A percentile compares a stretch with the other conserved stretches of the same genome.
These are phyloP conservation scores for Backusella psychrophila DNA, from an alignment of 192 early-diverging fungal species.

Conservation along the genomic window DNA sequence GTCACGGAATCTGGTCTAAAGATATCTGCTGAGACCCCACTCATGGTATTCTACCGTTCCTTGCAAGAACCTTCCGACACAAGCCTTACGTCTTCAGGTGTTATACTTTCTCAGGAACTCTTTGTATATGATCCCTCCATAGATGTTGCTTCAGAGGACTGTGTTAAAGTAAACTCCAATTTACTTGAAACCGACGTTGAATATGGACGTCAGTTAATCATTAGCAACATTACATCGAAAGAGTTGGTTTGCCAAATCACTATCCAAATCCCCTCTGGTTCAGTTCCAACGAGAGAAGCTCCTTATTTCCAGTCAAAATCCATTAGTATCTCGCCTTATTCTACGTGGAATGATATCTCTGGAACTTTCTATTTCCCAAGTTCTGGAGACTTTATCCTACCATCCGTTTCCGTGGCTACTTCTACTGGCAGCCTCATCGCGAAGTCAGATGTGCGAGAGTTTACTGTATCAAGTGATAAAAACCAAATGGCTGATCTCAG, in stretches of 20 bases:
- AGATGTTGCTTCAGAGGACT: slow-evolving; percentile 7
- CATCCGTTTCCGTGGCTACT: slow-evolving; percentile 34
- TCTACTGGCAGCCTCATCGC: background rate
- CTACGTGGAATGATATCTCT: slow-evolving; percentile 28
- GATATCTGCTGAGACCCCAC: slow-evolving; percentile 24
- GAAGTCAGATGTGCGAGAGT: background rate
- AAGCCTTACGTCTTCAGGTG: background rate
- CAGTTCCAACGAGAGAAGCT: slow-evolving; percentile 26
- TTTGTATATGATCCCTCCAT: background rate
- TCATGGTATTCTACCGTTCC: slow-evolving; percentile 42
- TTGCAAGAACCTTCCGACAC: slow-evolving; percentile 20
- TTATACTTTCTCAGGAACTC: slow-evolving; percentile 10
- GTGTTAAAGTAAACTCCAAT: slow-evolving; percentile 6
- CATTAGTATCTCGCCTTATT: slow-evolving; percentile 26
- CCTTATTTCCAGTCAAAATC: slow-evolving; percentile 21
- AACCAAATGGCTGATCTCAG: slow-evolving; percentile 7
- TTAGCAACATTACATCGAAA: slow-evolving; percentile 39
- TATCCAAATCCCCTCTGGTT: slow-evolving; percentile 42
- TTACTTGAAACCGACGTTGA: background rate
- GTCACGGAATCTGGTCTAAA: background rate
- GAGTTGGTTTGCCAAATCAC: slow-evolving; percentile 37
- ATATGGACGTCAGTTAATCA: slow-evolving; percentile 31
- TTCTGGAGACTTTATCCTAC: slow-evolving; percentile 35
- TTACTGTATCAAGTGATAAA: background rate
- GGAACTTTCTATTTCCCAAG: slow-evolving; percentile 49